Base-by-base conservation (phyloP, 1,139 yeast species). In the Trichomonascaceae sp. region DNA sequence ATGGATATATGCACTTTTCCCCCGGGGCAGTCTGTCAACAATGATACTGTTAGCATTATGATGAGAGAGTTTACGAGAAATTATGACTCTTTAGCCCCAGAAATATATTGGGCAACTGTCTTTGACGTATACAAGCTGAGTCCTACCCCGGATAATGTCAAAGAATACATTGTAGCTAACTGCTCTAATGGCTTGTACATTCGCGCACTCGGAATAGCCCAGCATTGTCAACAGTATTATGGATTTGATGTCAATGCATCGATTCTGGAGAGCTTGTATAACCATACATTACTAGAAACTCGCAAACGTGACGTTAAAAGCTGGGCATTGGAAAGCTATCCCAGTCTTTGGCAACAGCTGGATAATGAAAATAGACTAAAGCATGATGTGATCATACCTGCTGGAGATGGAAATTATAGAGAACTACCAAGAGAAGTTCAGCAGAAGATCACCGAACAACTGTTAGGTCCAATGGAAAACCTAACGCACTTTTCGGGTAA, bases 1-100 rank as follows among this genome's bases (percentile, higher is more conserved):
- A 72, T 83, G 43, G 73, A 83, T 47, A 76, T 83, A 63, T 66
- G 80, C 19, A 75, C 85, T 1, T 75, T 77, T 53, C 80, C 86
- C 0, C 61, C 70, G 3, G 76, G 74, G 1, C 72, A 73, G 50
- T 73, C 77, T 7, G 74, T 84, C n/a, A 80, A 86, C 61, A 81
- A 83, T 56, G 84, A 84, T 41, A 82, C 91, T 0, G 77, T 83
- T n/a, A 79, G 83, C 49, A 83, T 84, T 62, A 84, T 87, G 87
- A 67, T 87, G 57, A 84, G 84, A 64, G 79, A 86, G 0, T 76
- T 82, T 56, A 83, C 89, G 9, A 79, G 81, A 58, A 58, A 62
- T 7, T 82, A 84, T 32, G 50, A 53, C 18, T 69, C 86, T 56
- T 72, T 75, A 5, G 82, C 83, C 56, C 88, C 84, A 4, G 80